Evolutionary conservation across 495 filamentous ascomycete species (phyloP), one percentile per base, ranked within the genome.

Genomic region (Aspergillus campestris): DNA sequence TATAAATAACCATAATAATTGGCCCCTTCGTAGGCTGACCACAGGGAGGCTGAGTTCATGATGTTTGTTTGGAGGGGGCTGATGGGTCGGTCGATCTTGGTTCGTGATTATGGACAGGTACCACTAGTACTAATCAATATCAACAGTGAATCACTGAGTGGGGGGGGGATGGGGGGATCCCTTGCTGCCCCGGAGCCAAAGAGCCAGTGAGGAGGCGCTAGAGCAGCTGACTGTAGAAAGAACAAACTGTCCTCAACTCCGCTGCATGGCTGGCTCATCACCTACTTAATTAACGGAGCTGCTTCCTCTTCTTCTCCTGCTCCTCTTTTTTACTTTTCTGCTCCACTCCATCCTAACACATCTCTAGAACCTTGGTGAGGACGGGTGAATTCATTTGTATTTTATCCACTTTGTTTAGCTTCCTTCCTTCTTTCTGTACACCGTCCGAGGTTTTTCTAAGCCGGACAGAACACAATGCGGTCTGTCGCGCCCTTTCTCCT

Each of bases 401-500:
- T 40, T 40, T 9, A 40, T 11, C 33, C 37, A 9, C n/a, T 36
- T 33, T 35, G 18, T 5, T 13, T 38, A 18, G 39, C 41, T 8
- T 49, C n/a, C n/a, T 44, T 45, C 29, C 47, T 37, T 33, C 12
- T 47, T 37, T 12, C 11, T 24, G 18, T 24, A 24, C 18, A 24
- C 18, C 18, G 1, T 4, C 18, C 18, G 2, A 4, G 4, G 18
- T 4, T 24, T 24, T 4, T 24, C 18, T 24, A 24, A 3, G 35
- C 13, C 33, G n/a, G 18, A 44, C n/a, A 31, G 4, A 32, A 14
- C 5, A 18, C 40, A 1, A 84, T 84, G 81, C 71, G 74, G 47
- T 76, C 69, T 42, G 75, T 79, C 56, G 61, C 62, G 56, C 74
- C 68, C 49, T 55, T 71, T 51, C 75, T 76, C 62, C 67, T 87